A percentile compares a stretch with the other conserved stretches of the same genome.
Evolutionary conservation across 345 rosid species (phyloP).

Genomic region (Acer saccharum): DNA sequence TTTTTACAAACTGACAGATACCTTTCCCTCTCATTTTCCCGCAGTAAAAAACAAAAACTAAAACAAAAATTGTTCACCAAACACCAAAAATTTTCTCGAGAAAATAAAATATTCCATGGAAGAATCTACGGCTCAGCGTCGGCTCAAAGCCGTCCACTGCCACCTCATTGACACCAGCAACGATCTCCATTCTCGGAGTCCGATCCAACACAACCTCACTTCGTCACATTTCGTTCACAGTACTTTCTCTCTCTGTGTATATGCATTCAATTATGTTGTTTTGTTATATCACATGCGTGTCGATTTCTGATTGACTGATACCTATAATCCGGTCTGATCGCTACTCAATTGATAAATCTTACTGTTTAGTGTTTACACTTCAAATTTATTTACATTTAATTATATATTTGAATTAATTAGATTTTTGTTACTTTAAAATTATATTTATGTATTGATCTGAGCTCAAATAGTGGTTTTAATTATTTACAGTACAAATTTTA

Average conservation of each 20-base stretch:
- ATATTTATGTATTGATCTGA: too few relatives aligned
- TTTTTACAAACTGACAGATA: neutral
- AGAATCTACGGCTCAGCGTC: conserved; percentile 58
- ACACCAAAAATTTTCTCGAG: conserved; percentile 3
- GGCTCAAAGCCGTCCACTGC: conserved; percentile 56
- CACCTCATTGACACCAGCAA: conserved; percentile 47
- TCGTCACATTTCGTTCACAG: conserved; percentile 47
- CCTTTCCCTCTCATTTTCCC: conserved; percentile 1
- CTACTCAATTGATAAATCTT: neutral
- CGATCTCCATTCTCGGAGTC: conserved; percentile 29
- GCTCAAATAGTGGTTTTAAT: neutral
- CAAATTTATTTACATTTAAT: neutral
- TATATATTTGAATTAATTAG: neutral
- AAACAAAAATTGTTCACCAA: neutral
- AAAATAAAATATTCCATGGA: neutral
- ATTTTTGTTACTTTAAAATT: too few relatives aligned
- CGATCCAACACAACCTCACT: conserved; percentile 39
- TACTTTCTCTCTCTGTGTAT: conserved; percentile 11
- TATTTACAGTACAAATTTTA: neutral
- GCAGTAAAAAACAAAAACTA: neutral
- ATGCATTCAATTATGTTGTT: neutral
- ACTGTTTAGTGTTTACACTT: neutral
- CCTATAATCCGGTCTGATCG: neutral
- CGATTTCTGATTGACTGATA: neutral
- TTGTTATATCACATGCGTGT: conserved; percentile 3